A percentile compares a stretch with the other conserved stretches of the same genome.
Evolutionary conservation across 257 asterid genomes (phyloP).

Genomic region (Salvia hispanica): DNA sequence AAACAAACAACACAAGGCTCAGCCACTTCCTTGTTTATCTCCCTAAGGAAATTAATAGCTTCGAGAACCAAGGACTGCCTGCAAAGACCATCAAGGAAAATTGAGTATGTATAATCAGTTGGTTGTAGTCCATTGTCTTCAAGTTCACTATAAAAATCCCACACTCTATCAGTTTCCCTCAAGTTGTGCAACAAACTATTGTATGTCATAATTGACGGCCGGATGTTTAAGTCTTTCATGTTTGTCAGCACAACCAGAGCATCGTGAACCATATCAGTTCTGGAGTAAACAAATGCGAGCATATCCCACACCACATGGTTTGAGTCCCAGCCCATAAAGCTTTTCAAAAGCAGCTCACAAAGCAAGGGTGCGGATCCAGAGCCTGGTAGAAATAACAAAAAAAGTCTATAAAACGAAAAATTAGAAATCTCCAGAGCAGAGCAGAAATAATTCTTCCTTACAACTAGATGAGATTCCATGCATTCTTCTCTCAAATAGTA

Average conservation of each 20-base stretch:
- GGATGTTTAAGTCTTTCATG: slow-evolving; percentile 65
- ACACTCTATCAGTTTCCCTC: slow-evolving; percentile 52
- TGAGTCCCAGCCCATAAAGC: slow-evolving; percentile 52
- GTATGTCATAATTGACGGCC: slow-evolving; percentile 60
- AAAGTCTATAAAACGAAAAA: slow-evolving; percentile 49
- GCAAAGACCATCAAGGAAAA: slow-evolving; percentile 68
- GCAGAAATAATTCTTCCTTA: not conserved
- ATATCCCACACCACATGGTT: slow-evolving; percentile 66
- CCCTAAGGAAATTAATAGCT: slow-evolving; percentile 56
- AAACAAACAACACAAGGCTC: slow-evolving; percentile 56
- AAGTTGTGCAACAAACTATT: slow-evolving; percentile 65
- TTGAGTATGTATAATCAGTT: slow-evolving; percentile 56
- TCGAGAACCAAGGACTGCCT: slow-evolving; percentile 62
- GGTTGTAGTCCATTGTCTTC: slow-evolving; percentile 50
- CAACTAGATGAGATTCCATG: not conserved
- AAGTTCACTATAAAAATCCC: slow-evolving; percentile 57
- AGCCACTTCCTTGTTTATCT: slow-evolving; percentile 40
- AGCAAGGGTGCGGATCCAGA: slow-evolving; percentile 70
- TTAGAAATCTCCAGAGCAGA: slow-evolving; percentile 30
- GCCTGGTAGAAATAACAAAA: slow-evolving; percentile 65
- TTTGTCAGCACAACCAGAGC: slow-evolving; percentile 58
- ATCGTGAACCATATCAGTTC: slow-evolving; percentile 62
- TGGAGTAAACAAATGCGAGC: slow-evolving; percentile 64
- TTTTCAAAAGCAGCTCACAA: slow-evolving; percentile 59
- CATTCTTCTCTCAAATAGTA: not conserved